Base-by-base conservation (phyloP, 148 eudicot genomes). In the Camellia japonica region DNA sequence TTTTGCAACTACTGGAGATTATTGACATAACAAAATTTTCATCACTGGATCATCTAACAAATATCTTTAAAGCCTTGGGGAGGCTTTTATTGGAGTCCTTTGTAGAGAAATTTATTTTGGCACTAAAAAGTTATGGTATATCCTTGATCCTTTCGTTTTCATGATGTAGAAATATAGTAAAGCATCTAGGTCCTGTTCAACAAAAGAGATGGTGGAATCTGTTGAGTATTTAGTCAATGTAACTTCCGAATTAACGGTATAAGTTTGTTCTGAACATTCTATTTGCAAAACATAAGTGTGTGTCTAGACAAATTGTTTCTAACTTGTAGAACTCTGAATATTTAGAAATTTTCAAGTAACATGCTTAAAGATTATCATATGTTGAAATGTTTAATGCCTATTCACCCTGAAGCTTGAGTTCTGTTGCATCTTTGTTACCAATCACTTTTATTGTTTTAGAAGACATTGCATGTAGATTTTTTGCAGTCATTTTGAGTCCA, bases 21-120 rank as follows among this genome's bases (percentile, higher is more conserved):
- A 79, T 94, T 70, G 97, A 96, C 85, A 87, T 96, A 78, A 89
- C 89, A 60, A 82, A 81, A 73, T 82, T 91, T 89, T 85, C 95
- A 61, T 86, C 92, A 51, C 49, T 79, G 73, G 86, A 84, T 63
- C 80, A 81, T 83, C 20, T 87, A 60, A 75, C 75, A 82, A 51
- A 71, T 77, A 87, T 93, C 73, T 94, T 96, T 82, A 81, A 74
- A 80, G 86, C 91, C 65, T 74, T 96, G 84, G 99, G 95, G 74
- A 93, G 92, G 93, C 84, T 87, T 68, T 79, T 82, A 46, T 81
- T 91, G 91, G 94, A 92, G 82, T 61, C 88, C 64, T 82, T 71
- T 74, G 91, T 89, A 15, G 89, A 88, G 77, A 78, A 82, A 78
- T 90, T 89, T 82, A 62, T 91, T 76, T 78, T 68, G 85, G 89